Conservation (phyloP, 306 rosid species). For the Albizia julibrissin region DNA sequence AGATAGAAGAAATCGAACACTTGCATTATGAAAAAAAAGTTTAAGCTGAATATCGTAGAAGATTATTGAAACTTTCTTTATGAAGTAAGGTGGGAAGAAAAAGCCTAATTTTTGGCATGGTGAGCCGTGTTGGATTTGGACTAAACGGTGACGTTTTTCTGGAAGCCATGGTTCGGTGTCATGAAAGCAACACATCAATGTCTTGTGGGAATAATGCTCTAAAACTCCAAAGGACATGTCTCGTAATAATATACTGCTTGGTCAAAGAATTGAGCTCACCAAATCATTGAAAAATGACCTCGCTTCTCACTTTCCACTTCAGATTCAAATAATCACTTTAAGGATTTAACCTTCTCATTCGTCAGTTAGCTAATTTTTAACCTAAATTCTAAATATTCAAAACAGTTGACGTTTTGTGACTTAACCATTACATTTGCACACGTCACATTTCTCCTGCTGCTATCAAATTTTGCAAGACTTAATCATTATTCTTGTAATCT, state of each 20-base stretch:
- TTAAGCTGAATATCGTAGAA: background rate
- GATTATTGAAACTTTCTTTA: background rate
- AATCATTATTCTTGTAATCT: too few relatives aligned
- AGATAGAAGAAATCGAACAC: too few relatives aligned
- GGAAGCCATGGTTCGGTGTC: background rate
- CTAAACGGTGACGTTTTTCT: background rate
- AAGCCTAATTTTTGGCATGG: background rate
- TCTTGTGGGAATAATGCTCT: background rate
- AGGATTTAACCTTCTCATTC: background rate
- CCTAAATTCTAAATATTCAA: background rate
- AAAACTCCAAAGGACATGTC: background rate
- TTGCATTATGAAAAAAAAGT: background rate
- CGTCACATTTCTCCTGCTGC: background rate
- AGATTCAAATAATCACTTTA: background rate
- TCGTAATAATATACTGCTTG: background rate
- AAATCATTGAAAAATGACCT: background rate
- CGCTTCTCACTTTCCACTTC: background rate
- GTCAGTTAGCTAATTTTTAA: background rate
- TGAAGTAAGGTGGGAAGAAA: background rate
- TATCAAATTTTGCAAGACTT: background rate
- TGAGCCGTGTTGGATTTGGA: background rate
- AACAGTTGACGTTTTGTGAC: background rate
- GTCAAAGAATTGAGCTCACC: background rate
- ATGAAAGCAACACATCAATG: background rate
- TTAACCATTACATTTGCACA: background rate